phyloP scores from a whole-genome alignment of 257 asterid genomes.

The Scutellaria barbata region DNA sequence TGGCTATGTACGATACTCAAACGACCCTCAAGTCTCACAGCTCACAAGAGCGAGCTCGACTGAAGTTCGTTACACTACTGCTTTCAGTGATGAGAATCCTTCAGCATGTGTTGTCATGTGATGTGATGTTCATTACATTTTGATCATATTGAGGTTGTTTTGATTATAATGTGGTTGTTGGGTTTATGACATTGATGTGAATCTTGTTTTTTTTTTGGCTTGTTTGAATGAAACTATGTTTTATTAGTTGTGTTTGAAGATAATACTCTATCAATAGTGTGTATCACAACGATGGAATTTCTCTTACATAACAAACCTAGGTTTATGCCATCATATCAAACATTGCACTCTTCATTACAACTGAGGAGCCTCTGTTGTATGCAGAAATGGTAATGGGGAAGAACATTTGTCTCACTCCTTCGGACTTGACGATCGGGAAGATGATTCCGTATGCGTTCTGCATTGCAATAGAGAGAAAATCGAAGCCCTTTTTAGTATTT shows the following conservation, averaged over 20 bases:
- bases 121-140: not conserved
- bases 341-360: slow-evolving; percentile 62
- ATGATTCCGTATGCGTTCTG: slow-evolving; percentile 60
- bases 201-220: too few relatives aligned
- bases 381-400: slow-evolving; percentile 61
- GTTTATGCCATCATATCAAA: slow-evolving; percentile 53
- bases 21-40: slow-evolving; percentile 57
- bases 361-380: slow-evolving; percentile 50
- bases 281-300: not conserved
- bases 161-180: too few relatives aligned
- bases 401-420: slow-evolving; percentile 65
- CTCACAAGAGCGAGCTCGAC: slow-evolving; percentile 81
- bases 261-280: not conserved
- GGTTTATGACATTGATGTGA: too few relatives aligned
- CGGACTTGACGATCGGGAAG: slow-evolving; percentile 58
- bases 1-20: slow-evolving; percentile 69
- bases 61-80: slow-evolving; percentile 88
- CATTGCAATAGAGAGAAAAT: not conserved
- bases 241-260: too few relatives aligned
- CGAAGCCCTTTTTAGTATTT: not conserved
- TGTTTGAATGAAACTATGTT: too few relatives aligned
- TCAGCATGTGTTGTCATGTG: slow-evolving; percentile 81
- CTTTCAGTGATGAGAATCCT: slow-evolving; percentile 93
- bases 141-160: too few relatives aligned
- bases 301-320: not conserved